Evolutionary conservation across 2,329 filamentous ascomycete species (phyloP), one percentile per base, ranked within the genome.

Genomic region (Fusarium sp.): DNA sequence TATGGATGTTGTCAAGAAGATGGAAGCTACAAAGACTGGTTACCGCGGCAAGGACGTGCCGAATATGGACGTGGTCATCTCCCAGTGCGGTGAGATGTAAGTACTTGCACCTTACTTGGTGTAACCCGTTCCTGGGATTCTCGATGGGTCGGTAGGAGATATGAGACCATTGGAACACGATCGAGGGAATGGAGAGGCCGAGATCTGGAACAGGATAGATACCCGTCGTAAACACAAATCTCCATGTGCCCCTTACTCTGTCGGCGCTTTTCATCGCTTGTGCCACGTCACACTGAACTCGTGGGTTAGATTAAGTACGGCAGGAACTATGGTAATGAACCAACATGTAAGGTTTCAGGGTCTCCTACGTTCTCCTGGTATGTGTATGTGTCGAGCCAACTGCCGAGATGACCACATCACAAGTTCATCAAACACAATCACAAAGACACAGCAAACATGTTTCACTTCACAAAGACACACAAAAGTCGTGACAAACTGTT

Each of bases 21-120:
- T 99, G 81, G 95, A 98, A 84, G 91, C 92, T 66, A 96, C 93
- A 31, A 91, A 95, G 80, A 96, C 93, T 12, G 93, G 90, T 6
- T 87, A 89, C 69, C 83, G 85, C 34, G 88, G 88, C 52, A 88
- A 92, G 78, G 95, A 98, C 77, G 88, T 92, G 77, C 96, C 95
- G 6, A 92, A 92, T 72, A 83, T 95, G 78, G 94, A 98, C 77
- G 91, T 98, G 4, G 87, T 90, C 16, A 90, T 99, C 76, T 85
- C 89, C 12, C 90, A 97, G 83, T 98, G 95, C 77, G 96, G 96
- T 30, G 94, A 98, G 86, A 97, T 98, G 94, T 98, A 76, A 42
- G n/a, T 14, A 31, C 14, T 19, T 18, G 34, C 25, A 51, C 13
- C 21, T 16, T 19, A 9, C 6, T 19, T 18, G 46, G 41, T 45